phyloP scores from a whole-genome alignment of 2,329 filamentous ascomycete species.

The Akanthomyces uredinophilus region DNA sequence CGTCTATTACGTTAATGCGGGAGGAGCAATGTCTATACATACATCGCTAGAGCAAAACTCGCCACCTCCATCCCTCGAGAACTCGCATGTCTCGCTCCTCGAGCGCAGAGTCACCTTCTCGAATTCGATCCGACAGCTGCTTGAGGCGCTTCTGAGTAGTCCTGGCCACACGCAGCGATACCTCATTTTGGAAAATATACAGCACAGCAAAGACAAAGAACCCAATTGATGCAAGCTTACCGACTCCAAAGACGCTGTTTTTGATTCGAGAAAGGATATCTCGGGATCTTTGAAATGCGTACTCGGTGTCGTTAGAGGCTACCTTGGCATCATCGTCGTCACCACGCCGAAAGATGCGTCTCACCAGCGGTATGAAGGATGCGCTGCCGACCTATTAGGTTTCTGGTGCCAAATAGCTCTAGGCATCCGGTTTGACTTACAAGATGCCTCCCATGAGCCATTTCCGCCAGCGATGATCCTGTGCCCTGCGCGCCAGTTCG shows the following conservation, averaged over 20 bases:
- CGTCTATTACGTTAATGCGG: neutral
- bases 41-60: slow-evolving; percentile 44
- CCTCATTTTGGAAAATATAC: slow-evolving; percentile 56
- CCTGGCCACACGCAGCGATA: slow-evolving; percentile 48
- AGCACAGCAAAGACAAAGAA: slow-evolving; percentile 53
- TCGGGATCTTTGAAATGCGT: slow-evolving; percentile 49
- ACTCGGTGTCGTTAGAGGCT: slow-evolving; percentile 50
- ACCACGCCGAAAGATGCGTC: slow-evolving; percentile 45
- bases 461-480: slow-evolving; percentile 47
- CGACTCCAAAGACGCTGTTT: slow-evolving; percentile 38
- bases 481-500: slow-evolving; percentile 37
- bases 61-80: slow-evolving; percentile 53
- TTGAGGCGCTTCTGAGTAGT: slow-evolving; percentile 47
- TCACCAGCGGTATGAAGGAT: slow-evolving; percentile 47
- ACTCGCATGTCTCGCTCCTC: slow-evolving; percentile 44
- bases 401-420: neutral
- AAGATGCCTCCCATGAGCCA: slow-evolving; percentile 48
- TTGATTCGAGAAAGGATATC: slow-evolving; percentile 46
- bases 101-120: slow-evolving; percentile 41
- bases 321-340: slow-evolving; percentile 31
- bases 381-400: slow-evolving; percentile 31
- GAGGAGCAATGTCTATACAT: neutral
- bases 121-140: slow-evolving; percentile 42
- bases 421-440: slow-evolving; percentile 31
- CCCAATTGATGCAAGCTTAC: slow-evolving; percentile 43